These are phyloP conservation scores for Pyrenula aspistea DNA, from an alignment of 495 filamentous ascomycete genomes.

Conservation along the genomic window DNA sequence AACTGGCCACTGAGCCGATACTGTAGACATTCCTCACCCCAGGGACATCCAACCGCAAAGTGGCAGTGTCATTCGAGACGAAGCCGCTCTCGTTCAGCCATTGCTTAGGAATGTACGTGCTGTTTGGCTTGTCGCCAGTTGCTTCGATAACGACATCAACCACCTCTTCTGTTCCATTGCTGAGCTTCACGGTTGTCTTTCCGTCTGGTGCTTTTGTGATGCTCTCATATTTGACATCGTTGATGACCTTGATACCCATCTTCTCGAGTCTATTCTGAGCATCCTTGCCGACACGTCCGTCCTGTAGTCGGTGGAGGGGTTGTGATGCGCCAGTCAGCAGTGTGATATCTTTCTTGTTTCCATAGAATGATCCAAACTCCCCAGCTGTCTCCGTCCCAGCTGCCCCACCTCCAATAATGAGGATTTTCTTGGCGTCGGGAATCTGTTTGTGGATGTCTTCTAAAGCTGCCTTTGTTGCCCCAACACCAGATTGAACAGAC, in stretches of 20 bases:
- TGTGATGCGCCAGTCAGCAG: constrained; percentile 30
- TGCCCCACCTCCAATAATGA: constrained; percentile 15
- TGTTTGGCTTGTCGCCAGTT: constrained; percentile 42
- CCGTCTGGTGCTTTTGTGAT: constrained; percentile 1
- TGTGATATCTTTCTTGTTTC: constrained; percentile 23
- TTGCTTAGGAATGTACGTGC: constrained; percentile 33
- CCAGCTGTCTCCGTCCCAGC: constrained; percentile 16
- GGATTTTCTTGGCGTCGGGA: constrained; percentile 9
- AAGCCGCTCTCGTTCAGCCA: constrained; percentile 29
- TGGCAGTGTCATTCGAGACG: constrained; percentile 32
- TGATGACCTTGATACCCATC: constrained; percentile 36
- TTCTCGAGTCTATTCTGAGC: constrained; percentile 32
- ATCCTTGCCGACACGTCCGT: constrained; percentile 14
- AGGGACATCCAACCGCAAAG: constrained; percentile 12
- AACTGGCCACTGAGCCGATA: constrained; percentile 31
- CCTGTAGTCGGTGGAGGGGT: constrained; percentile 22
- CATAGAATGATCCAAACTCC: constrained; percentile 8
- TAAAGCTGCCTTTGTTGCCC: constrained; percentile 12
- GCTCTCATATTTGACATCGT: constrained; percentile 20
- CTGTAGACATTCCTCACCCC: constrained; percentile 32
- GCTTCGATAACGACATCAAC: constrained; percentile 47
- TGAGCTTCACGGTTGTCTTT: constrained; percentile 5
- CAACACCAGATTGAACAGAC: constrained; percentile 15
- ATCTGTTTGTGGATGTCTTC: constrained; percentile 10
- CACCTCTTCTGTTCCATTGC: constrained; percentile 6